Conservation (phyloP, 345 rosid species). For the Eucalyptus sp. region DNA sequence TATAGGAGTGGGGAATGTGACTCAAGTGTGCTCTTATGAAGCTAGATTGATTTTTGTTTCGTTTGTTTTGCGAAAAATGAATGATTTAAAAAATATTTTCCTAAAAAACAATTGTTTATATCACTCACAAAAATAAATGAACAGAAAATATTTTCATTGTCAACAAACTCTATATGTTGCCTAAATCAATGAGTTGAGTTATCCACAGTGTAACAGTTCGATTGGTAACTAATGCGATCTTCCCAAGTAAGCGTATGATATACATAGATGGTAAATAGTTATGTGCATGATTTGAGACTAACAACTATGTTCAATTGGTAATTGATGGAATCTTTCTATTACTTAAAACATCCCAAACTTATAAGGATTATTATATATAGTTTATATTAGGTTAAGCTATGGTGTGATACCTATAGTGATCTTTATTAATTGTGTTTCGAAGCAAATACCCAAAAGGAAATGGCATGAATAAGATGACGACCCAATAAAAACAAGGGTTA, state of each 20-base stretch:
- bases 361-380: not conserved
- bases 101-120: not conserved
- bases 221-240: not conserved
- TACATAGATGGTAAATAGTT: not conserved
- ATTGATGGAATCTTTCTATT: not conserved
- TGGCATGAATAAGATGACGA: not conserved
- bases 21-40: not conserved
- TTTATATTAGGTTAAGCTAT: not conserved
- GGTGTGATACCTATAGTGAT: not conserved
- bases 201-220: not conserved
- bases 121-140: not conserved
- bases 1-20: not conserved
- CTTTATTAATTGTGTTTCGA: not conserved
- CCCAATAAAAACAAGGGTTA: not conserved
- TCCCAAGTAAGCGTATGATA: not conserved
- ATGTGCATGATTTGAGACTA: not conserved
- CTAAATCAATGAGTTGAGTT: not conserved
- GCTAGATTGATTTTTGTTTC: not conserved
- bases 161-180: not conserved
- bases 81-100: not conserved
- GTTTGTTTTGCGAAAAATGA: rapidly evolving
- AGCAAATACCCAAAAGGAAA: not conserved
- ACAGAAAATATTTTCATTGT: not conserved
- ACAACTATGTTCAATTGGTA: not conserved
- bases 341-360: not conserved